phyloP scores from a whole-genome alignment of 768 basidiomycete species.

The Amanita muscaria region DNA sequence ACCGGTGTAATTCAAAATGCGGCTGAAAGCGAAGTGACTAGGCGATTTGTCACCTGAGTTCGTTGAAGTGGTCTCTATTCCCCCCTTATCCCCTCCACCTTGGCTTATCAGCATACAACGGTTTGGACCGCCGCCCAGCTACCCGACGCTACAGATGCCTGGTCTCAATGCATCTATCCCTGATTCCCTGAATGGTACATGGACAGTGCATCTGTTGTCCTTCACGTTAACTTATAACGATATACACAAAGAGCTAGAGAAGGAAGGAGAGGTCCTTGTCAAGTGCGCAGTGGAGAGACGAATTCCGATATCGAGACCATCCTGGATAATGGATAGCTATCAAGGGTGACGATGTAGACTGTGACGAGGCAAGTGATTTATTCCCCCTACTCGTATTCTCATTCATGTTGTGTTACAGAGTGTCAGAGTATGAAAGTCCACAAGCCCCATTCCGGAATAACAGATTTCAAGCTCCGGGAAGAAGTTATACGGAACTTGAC shows the following conservation, averaged over 20 bases:
- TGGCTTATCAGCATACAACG: conserved; percentile 99
- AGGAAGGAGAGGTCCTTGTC: too few relatives aligned
- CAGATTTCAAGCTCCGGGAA: conserved; percentile 48
- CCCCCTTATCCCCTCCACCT: conserved; percentile 96
- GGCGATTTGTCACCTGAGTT: conserved; percentile 98
- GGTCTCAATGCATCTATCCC: conserved; percentile 97
- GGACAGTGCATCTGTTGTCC: conserved; percentile 5
- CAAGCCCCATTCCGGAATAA: conserved; percentile 67
- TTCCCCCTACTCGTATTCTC: not conserved
- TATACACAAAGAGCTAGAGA: conserved; percentile 57
- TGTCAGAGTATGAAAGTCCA: conserved; percentile 50
- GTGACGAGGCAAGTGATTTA: conserved; percentile 41
- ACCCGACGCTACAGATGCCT: conserved; percentile 91
- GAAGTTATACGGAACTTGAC: conserved; percentile 57
- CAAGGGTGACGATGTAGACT: conserved; percentile 69
- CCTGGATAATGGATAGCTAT: conserved; percentile 72
- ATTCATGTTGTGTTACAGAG: conserved; percentile 34
- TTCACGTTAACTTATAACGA: not conserved
- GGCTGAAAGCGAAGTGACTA: conserved; percentile 91
- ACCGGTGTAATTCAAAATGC: conserved; percentile 98
- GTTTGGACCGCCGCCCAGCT: conserved; percentile 96
- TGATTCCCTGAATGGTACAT: conserved; percentile 84
- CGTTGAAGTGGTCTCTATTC: conserved; percentile 95
- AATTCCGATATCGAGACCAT: conserved; percentile 69
- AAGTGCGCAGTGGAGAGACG: conserved; percentile 82